These are phyloP conservation scores for Epicoccum sorghinum DNA, from an alignment of 2,329 filamentous ascomycete species.

Conservation along the genomic window DNA sequence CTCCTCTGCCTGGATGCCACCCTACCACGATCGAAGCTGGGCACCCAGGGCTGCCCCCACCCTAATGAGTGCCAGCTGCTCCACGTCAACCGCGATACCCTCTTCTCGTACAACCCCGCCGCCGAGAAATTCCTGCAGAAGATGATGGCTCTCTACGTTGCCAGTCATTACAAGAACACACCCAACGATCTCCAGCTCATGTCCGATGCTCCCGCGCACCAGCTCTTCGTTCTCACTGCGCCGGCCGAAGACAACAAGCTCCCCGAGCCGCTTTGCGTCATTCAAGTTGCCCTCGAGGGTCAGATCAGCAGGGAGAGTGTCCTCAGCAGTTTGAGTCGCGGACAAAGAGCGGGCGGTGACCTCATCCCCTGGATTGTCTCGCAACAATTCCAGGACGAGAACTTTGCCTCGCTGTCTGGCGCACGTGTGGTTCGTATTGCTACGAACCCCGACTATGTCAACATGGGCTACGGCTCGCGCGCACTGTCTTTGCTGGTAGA, in stretches of 20 bases:
- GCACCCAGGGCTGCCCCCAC: conserved; percentile 81
- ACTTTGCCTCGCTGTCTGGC: conserved; percentile 91
- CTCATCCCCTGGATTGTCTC: conserved; percentile 97
- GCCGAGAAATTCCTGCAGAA: conserved; percentile 97
- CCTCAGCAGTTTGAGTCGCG: conserved; percentile 84
- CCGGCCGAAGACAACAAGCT: conserved; percentile 80
- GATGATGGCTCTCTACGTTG: conserved; percentile 97
- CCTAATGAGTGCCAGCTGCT: conserved; percentile 90
- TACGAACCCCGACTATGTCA: conserved; percentile 90
- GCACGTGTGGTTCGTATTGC: conserved; percentile 93
- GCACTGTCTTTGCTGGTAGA: conserved; percentile 86
- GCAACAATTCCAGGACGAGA: conserved; percentile 97
- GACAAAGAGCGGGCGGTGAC: conserved; percentile 87
- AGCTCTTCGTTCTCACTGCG: conserved; percentile 91
- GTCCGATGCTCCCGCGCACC: conserved; percentile 96
- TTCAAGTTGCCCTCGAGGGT: conserved; percentile 93
- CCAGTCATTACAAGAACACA: conserved; percentile 97
- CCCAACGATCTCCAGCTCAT: conserved; percentile 98
- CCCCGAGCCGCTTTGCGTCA: conserved; percentile 91
- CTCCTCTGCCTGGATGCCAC: conserved; percentile 93
- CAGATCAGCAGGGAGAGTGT: conserved; percentile 94
- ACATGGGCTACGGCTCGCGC: conserved; percentile 91
- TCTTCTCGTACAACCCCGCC: conserved; percentile 97
- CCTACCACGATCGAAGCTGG: conserved; percentile 75
- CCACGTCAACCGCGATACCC: conserved; percentile 92